Percentiles rank a stretch among this genome's conserved stretches.
These are phyloP conservation scores for Fusarium secorum DNA, from an alignment of 2,329 filamentous ascomycete species.

Conservation along the genomic window DNA sequence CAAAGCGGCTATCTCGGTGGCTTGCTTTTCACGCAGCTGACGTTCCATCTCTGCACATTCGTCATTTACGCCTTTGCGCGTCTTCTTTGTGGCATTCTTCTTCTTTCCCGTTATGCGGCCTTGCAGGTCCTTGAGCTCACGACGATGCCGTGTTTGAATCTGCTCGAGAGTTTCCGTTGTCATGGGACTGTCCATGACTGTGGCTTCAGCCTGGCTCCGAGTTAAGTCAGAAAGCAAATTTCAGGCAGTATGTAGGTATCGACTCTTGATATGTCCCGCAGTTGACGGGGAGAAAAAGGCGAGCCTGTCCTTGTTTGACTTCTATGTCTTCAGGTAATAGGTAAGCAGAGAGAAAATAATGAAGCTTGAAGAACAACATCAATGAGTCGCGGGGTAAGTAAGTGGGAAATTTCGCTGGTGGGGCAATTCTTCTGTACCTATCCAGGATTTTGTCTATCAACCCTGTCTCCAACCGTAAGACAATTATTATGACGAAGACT, in stretches of 20 bases:
- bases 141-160: slow-evolving; percentile 80
- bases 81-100: slow-evolving; percentile 93
- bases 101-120: slow-evolving; percentile 91
- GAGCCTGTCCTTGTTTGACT: background rate
- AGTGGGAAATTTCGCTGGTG: slow-evolving; percentile 26
- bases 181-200: slow-evolving; percentile 40
- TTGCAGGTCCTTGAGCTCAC: slow-evolving; percentile 88
- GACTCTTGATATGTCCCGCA: background rate
- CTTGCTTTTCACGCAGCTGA: slow-evolving; percentile 71
- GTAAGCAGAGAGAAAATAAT: background rate
- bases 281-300: background rate
- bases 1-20: slow-evolving; percentile 62
- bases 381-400: slow-evolving; percentile 22
- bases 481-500: background rate
- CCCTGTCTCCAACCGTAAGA: background rate
- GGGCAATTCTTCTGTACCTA: background rate
- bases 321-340: background rate
- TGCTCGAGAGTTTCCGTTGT: slow-evolving; percentile 71
- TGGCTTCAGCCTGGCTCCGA: background rate
- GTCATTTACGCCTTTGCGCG: slow-evolving; percentile 74
- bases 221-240: background rate
- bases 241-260: background rate
- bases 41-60: slow-evolving; percentile 78
- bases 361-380: slow-evolving; percentile 1
- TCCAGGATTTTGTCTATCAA: slow-evolving; percentile 6